A percentile compares a stretch with the other conserved stretches of the same genome.
phyloP scores from a whole-genome alignment of 2,329 filamentous ascomycete genomes.

The Immersiporthe knoxdaviesiana region DNA sequence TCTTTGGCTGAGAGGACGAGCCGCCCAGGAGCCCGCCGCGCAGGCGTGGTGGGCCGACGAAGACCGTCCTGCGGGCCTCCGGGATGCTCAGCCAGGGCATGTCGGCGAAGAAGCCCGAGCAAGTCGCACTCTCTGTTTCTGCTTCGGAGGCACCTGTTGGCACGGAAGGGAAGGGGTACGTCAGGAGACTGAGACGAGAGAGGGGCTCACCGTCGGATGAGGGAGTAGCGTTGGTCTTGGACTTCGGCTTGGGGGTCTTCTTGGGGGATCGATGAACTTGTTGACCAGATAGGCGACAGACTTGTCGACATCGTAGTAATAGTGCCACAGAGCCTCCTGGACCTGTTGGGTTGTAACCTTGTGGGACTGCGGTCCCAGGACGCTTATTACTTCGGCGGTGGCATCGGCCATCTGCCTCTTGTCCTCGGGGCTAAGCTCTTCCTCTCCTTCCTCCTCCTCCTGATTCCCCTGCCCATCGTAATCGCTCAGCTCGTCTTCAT shows the following conservation, averaged over 20 bases:
- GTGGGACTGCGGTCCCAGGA: constrained; percentile 62
- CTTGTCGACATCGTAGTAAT: constrained; percentile 92
- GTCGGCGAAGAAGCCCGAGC: constrained; percentile 74
- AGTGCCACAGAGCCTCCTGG: constrained; percentile 90
- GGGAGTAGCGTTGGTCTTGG: constrained; percentile 42
- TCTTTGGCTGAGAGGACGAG: constrained; percentile 64
- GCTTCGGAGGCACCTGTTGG: constrained; percentile 30
- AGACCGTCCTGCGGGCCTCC: constrained; percentile 63
- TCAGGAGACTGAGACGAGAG: constrained; percentile 16
- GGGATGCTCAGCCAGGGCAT: constrained; percentile 84
- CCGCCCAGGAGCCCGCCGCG: constrained; percentile 77
- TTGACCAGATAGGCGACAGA: constrained; percentile 78
- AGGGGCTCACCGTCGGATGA: constrained; percentile 35
- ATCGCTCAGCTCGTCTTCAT: constrained; percentile 55
- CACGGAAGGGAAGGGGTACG: constrained; percentile 12
- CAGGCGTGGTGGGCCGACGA: constrained; percentile 60
- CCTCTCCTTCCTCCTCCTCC: constrained; percentile 49
- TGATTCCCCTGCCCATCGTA: constrained; percentile 51
- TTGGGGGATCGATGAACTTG: constrained; percentile 55
- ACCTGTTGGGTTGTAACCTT: constrained; percentile 69
- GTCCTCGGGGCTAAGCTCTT: constrained; percentile 53
- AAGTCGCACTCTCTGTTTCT: constrained; percentile 33
- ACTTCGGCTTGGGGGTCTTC: constrained; percentile 44
- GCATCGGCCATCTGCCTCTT: constrained; percentile 61
- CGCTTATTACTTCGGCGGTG: constrained; percentile 66